These are phyloP conservation scores for Metarhizium album DNA, from an alignment of 2,329 filamentous ascomycete genomes.

Conservation along the genomic window DNA sequence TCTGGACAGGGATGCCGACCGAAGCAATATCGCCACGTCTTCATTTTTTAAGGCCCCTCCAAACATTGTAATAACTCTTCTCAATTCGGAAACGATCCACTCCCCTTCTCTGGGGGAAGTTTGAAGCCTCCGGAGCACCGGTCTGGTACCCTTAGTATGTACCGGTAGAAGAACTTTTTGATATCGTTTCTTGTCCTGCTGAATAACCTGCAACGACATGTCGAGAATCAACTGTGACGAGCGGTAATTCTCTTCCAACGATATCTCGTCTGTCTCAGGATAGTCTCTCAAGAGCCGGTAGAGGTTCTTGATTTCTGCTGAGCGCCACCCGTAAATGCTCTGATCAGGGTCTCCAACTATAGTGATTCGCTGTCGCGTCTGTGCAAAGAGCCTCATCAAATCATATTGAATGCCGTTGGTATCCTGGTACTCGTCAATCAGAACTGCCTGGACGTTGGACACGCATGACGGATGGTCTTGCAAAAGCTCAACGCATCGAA, in stretches of 20 bases:
- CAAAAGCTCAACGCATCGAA: constrained; percentile 73
- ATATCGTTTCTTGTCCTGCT: constrained; percentile 75
- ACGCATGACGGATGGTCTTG: constrained; percentile 66
- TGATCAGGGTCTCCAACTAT: constrained; percentile 96
- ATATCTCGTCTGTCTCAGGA: constrained; percentile 67
- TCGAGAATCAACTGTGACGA: constrained; percentile 78
- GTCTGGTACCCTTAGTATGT: constrained; percentile 67
- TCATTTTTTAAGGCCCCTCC: constrained; percentile 61
- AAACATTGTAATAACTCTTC: constrained; percentile 57
- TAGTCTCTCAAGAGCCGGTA: constrained; percentile 67
- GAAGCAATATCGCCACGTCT: constrained; percentile 80
- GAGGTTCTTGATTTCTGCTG: constrained; percentile 84
- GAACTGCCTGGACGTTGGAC: constrained; percentile 76
- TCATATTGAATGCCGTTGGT: constrained; percentile 94
- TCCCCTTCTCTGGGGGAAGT: constrained; percentile 63
- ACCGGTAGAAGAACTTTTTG: constrained; percentile 71
- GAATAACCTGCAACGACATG: constrained; percentile 74
- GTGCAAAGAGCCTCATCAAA: constrained; percentile 79
- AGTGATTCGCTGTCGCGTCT: constrained; percentile 64
- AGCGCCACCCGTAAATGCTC: constrained; percentile 94
- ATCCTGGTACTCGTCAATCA: constrained; percentile 97
- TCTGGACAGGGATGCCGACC: constrained; percentile 71
- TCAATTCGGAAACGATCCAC: constrained; percentile 83
- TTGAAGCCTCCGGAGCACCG: constrained; percentile 67
- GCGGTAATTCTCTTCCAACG: constrained; percentile 88